A percentile compares a stretch with the other conserved stretches of the same genome.
phyloP scores from a whole-genome alignment of 2,329 filamentous ascomycete genomes.

The Hypoxylon sp. region DNA sequence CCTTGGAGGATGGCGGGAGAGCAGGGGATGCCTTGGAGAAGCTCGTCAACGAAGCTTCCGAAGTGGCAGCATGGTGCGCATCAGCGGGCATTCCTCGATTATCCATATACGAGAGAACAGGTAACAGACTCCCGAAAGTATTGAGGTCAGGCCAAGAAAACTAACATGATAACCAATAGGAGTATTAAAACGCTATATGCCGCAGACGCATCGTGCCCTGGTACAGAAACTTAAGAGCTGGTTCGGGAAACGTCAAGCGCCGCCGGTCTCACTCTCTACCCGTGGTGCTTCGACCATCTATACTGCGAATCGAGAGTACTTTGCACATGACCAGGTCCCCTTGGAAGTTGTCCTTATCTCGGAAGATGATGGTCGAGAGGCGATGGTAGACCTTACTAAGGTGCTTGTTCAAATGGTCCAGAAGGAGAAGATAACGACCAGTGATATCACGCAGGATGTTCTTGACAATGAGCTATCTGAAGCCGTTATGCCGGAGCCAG shows the following conservation, averaged over 20 bases:
- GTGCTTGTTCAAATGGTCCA: conserved; percentile 97
- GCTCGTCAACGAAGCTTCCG: conserved; percentile 90
- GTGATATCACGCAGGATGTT: conserved; percentile 87
- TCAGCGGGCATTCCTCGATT: conserved; percentile 89
- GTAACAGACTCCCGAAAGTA: conserved; percentile 63
- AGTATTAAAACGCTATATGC: conserved; percentile 88
- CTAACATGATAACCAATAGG: conserved; percentile 65
- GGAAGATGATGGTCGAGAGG: conserved; percentile 89
- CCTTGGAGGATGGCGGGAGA: conserved; percentile 77
- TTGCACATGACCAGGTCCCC: conserved; percentile 58
- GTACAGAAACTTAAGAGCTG: conserved; percentile 86
- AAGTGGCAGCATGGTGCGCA: conserved; percentile 93
- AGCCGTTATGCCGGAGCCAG: conserved; percentile 88
- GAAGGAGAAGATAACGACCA: conserved; percentile 82
- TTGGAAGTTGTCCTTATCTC: conserved; percentile 83
- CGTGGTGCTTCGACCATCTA: conserved; percentile 60
- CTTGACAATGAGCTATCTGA: conserved; percentile 89
- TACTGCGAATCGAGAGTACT: conserved; percentile 51
- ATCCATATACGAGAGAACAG: conserved; percentile 92
- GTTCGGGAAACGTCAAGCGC: conserved; percentile 80
- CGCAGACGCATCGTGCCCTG: conserved; percentile 85
- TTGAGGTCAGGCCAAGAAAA: conserved; percentile 30
- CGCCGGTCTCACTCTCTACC: conserved; percentile 73
- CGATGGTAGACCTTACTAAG: conserved; percentile 94
- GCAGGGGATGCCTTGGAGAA: conserved; percentile 83